Conservation (phyloP, 2,329 filamentous ascomycete genomes). For the Fusarium sp. region DNA sequence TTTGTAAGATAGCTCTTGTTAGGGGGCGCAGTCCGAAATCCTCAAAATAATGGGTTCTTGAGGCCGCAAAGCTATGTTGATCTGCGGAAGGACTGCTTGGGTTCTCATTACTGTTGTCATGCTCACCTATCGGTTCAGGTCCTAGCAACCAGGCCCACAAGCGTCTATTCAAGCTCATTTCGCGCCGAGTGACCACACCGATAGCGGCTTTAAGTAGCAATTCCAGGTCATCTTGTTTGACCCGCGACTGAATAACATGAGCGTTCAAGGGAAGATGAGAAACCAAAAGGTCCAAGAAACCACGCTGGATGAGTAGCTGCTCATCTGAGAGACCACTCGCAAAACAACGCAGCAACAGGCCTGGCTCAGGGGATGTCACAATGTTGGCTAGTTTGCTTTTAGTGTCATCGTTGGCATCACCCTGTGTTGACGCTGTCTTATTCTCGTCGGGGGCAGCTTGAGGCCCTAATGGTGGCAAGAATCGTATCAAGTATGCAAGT, state of each 20-base stretch:
- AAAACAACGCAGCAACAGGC: constrained; percentile 89
- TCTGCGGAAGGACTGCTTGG: constrained; percentile 58
- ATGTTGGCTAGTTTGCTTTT: constrained; percentile 68
- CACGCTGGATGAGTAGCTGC: constrained; percentile 91
- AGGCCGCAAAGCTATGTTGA: constrained; percentile 60
- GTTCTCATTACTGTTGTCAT: constrained; percentile 61
- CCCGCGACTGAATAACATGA: constrained; percentile 78
- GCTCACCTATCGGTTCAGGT: constrained; percentile 70
- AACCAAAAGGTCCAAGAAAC: constrained; percentile 92
- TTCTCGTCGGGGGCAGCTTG: constrained; percentile 5
- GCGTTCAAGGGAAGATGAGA: constrained; percentile 90
- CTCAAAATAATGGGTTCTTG: constrained; percentile 84
- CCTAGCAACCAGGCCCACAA: constrained; percentile 98
- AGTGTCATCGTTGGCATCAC: constrained; percentile 48
- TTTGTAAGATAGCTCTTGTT: constrained; percentile 77
- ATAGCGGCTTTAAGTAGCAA: constrained; percentile 83
- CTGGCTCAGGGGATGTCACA: constrained; percentile 90
- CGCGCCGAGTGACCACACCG: constrained; percentile 87
- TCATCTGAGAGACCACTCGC: constrained; percentile 88
- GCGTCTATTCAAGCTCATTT: constrained; percentile 95
- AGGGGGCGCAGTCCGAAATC: constrained; percentile 80
- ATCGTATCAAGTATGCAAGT: constrained; percentile 84
- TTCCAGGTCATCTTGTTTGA: constrained; percentile 81
- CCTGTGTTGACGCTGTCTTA: constrained; percentile 25
- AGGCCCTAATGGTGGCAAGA: constrained; percentile 68